These are phyloP conservation scores for Sporothrix variecibatus DNA, from an alignment of 2,329 filamentous ascomycete species.

Conservation along the genomic window DNA sequence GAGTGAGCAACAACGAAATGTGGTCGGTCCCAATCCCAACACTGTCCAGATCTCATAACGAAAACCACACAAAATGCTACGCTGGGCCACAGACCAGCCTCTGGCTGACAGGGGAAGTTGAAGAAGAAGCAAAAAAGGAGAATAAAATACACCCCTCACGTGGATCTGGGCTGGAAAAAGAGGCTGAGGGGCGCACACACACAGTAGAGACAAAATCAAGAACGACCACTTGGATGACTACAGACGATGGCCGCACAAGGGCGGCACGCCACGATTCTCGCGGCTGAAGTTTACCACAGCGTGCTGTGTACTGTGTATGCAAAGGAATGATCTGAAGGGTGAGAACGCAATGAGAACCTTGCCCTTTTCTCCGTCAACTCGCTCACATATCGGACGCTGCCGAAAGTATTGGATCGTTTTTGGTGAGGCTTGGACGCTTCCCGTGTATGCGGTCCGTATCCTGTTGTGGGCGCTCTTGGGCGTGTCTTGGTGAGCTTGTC, in stretches of 20 bases:
- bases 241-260: background rate
- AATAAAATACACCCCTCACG: background rate
- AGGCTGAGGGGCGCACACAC: background rate
- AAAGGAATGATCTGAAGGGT: background rate
- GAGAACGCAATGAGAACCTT: background rate
- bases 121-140: background rate
- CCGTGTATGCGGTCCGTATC: background rate
- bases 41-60: background rate
- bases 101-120: slow-evolving; percentile 4
- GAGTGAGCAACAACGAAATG: background rate
- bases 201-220: background rate
- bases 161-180: slow-evolving; percentile 11
- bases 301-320: background rate
- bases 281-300: slow-evolving; percentile 7
- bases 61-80: background rate
- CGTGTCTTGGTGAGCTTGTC: background rate
- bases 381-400: background rate
- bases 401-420: slow-evolving; percentile 1
- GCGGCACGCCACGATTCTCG: background rate
- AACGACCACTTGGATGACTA: slow-evolving; percentile 5
- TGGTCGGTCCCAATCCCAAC: background rate
- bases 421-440: background rate
- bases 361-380: background rate
- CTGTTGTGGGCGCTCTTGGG: background rate
- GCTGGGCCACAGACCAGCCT: background rate